These are phyloP conservation scores for Cyclotella atomus DNA, from an alignment of 108 stramenopile species.

Conservation along the genomic window DNA sequence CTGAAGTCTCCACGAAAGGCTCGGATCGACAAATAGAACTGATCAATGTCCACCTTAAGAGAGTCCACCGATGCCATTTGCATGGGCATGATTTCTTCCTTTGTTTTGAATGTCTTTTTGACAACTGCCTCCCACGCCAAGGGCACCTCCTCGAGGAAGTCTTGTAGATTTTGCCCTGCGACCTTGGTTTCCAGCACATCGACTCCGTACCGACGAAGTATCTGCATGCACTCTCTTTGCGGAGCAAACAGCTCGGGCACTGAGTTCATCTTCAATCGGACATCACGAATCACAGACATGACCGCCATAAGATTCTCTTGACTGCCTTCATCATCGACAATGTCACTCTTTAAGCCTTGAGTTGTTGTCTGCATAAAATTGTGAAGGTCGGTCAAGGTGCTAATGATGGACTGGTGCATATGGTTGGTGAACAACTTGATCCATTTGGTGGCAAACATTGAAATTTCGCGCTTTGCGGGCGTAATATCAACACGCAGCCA, in stretches of 20 bases:
- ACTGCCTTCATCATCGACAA: slow-evolving; percentile 46
- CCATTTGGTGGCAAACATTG: slow-evolving; percentile 72
- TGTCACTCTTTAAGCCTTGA: slow-evolving; percentile 60
- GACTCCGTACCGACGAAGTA: slow-evolving; percentile 82
- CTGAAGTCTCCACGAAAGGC: slow-evolving; percentile 80
- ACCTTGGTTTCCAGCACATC: slow-evolving; percentile 64
- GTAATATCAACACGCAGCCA: slow-evolving; percentile 85
- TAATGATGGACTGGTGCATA: slow-evolving; percentile 56
- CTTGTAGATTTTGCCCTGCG: slow-evolving; percentile 52
- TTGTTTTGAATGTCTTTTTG: slow-evolving; percentile 85
- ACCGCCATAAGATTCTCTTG: slow-evolving; percentile 70
- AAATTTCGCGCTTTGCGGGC: slow-evolving; percentile 78
- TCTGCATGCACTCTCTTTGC: slow-evolving; percentile 68
- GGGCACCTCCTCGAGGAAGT: slow-evolving; percentile 87
- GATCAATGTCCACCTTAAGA: slow-evolving; percentile 74
- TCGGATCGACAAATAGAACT: slow-evolving; percentile 66
- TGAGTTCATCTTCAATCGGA: slow-evolving; percentile 69
- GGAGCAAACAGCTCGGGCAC: slow-evolving; percentile 82
- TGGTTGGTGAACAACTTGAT: slow-evolving; percentile 68
- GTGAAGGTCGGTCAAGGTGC: slow-evolving; percentile 64
- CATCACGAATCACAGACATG: slow-evolving; percentile 86
- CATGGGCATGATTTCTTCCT: slow-evolving; percentile 88
- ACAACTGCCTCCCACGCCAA: slow-evolving; percentile 84
- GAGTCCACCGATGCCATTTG: slow-evolving; percentile 85
- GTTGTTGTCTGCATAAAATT: slow-evolving; percentile 69